A percentile compares a stretch with the other conserved stretches of the same genome.
Conservation (phyloP, 306 rosid species). For the Lablab purpureus region DNA sequence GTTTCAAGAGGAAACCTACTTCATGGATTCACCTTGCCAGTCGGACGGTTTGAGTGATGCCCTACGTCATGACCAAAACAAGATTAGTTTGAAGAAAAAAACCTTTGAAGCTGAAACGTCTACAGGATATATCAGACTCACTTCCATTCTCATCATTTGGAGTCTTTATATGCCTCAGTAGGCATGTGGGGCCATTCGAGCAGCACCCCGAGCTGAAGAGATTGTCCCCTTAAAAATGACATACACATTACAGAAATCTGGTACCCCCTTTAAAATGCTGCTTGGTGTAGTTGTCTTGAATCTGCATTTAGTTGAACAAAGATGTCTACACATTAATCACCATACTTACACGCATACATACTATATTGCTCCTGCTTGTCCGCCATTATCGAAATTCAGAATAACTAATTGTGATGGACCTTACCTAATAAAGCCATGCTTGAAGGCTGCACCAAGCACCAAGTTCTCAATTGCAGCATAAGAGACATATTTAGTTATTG, state of each 20-base stretch:
- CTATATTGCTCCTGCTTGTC: too few species aligned
- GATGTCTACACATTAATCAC: background rate
- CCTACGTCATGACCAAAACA: constrained; percentile 26
- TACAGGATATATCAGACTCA: constrained; percentile 50
- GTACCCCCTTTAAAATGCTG: constrained; percentile 70
- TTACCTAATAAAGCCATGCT: constrained; percentile 90
- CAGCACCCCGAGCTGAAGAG: constrained; percentile 65
- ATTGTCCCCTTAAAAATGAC: constrained; percentile 82
- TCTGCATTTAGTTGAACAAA: constrained; percentile 44
- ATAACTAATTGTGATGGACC: background rate
- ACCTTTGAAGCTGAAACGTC: constrained; percentile 62
- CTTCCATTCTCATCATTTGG: constrained; percentile 38
- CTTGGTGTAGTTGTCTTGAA: constrained; percentile 72
- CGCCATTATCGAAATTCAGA: too few species aligned
- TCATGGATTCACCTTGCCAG: constrained; percentile 59
- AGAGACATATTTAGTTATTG: constrained; percentile 76
- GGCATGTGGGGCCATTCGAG: constrained; percentile 66
- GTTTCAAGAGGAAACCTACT: constrained; percentile 44
- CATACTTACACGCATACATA: too few species aligned
- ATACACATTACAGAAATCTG: constrained; percentile 85
- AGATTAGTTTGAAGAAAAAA: constrained; percentile 27
- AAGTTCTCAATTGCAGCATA: constrained; percentile 80
- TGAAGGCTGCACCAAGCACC: constrained; percentile 79
- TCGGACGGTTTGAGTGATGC: constrained; percentile 64
- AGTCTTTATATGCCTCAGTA: constrained; percentile 52